Evolutionary conservation across 2,329 filamentous ascomycete genomes (phyloP).

Genomic region (Fonsecaea multimorphosa): DNA sequence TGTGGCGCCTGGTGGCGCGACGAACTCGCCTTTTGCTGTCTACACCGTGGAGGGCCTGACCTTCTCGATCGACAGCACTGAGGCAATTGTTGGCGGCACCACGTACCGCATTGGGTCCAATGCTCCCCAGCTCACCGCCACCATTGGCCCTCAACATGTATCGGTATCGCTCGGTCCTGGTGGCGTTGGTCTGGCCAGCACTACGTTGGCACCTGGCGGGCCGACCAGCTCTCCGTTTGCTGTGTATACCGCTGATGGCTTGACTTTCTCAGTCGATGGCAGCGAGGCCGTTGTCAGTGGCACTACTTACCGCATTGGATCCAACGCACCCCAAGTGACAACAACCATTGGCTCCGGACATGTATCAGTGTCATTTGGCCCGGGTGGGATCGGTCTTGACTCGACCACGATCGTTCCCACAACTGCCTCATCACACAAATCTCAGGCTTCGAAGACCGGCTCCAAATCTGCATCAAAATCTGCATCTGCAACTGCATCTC

Average conservation of each 20-base stretch:
- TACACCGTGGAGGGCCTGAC: constrained; percentile 37
- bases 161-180: constrained; percentile 55
- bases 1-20: constrained; percentile 25
- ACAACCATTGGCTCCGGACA: constrained; percentile 54
- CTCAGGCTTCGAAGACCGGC: constrained; percentile 17
- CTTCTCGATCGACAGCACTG: constrained; percentile 38
- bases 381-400: constrained; percentile 57
- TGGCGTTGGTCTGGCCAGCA: constrained; percentile 39
- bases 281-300: constrained; percentile 54
- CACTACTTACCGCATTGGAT: constrained; percentile 60
- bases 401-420: constrained; percentile 45
- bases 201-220: constrained; percentile 33
- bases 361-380: constrained; percentile 60
- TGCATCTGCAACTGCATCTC: constrained; percentile 10
- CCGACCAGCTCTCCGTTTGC: constrained; percentile 22
- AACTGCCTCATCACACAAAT: constrained; percentile 12
- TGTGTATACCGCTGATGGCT: constrained; percentile 33
- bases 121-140: constrained; percentile 50
- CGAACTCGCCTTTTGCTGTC: constrained; percentile 24
- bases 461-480: constrained; percentile 12
- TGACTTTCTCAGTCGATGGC: constrained; percentile 40
- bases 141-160: constrained; percentile 58
- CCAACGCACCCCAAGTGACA: constrained; percentile 47
- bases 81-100: constrained; percentile 54
- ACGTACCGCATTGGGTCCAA: constrained; percentile 61